Percentiles rank a stretch among this genome's conserved stretches.
These are phyloP conservation scores for Stellera chamaejasme DNA, from an alignment of 345 rosid genomes.

Conservation along the genomic window DNA sequence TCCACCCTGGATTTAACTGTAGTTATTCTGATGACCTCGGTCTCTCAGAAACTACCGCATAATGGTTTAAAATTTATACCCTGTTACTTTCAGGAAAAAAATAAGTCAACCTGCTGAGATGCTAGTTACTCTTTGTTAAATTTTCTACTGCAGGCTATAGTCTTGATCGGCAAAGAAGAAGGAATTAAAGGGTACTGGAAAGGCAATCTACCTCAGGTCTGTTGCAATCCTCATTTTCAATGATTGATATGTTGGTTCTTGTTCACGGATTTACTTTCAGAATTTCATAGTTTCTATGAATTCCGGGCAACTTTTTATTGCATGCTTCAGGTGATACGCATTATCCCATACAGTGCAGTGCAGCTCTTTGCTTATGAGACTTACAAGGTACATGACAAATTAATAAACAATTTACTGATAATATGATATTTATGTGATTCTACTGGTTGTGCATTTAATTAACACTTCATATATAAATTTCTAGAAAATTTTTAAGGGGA, in stretches of 20 bases:
- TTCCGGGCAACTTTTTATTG: constrained; percentile 16
- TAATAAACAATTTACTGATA: not conserved
- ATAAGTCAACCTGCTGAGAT: too few species aligned
- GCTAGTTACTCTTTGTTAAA: too few species aligned
- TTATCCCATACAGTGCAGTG: constrained; percentile 89
- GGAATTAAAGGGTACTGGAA: constrained; percentile 99
- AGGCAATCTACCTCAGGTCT: constrained; percentile 97
- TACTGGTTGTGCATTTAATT: constrained; percentile 8
- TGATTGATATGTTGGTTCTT: constrained; percentile 1
- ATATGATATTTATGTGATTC: not conserved
- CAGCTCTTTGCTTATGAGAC: constrained; percentile 93
- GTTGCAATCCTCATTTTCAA: constrained; percentile 2
- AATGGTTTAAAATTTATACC: too few species aligned
- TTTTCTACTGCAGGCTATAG: constrained; percentile 47
- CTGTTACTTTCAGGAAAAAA: too few species aligned
- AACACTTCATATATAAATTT: constrained; percentile 19
- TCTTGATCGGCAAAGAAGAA: constrained; percentile 76
- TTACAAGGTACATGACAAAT: constrained; percentile 53
- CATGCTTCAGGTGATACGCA: constrained; percentile 65
- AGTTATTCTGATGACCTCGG: too few species aligned
- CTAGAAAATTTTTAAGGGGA: constrained; percentile 74
- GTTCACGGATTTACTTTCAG: not conserved
- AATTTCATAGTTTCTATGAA: constrained; percentile 7
- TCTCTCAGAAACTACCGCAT: too few species aligned
- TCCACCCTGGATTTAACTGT: too few species aligned